Evolutionary conservation across 2,329 filamentous ascomycete genomes (phyloP).

Genomic region (Moelleriella libera): DNA sequence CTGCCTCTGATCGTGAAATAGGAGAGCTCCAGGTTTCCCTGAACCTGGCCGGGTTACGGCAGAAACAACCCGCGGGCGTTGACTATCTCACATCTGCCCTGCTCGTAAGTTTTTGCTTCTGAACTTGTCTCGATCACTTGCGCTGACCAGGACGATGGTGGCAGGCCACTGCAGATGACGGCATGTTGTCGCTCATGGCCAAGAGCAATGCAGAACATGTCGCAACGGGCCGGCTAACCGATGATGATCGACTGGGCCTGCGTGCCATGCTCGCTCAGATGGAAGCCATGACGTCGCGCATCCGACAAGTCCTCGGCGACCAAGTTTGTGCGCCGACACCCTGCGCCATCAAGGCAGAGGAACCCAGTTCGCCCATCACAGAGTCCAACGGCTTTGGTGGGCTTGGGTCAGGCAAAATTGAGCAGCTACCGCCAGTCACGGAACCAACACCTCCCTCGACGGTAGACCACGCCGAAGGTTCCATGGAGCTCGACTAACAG

Average conservation of each 20-base stretch:
- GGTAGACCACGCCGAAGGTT: slow-evolving; percentile 21
- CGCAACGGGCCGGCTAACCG: slow-evolving; percentile 21
- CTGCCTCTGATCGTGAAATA: slow-evolving; percentile 24
- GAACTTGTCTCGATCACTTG: neutral
- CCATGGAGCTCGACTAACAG: slow-evolving; percentile 24
- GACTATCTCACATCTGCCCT: slow-evolving; percentile 43
- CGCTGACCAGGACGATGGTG: neutral
- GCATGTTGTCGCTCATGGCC: slow-evolving; percentile 33
- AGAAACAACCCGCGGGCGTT: slow-evolving; percentile 33
- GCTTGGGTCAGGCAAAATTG: slow-evolving; percentile 13
- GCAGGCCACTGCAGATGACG: slow-evolving; percentile 29
- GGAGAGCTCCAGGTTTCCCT: slow-evolving; percentile 53
- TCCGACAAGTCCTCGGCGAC: slow-evolving; percentile 25
- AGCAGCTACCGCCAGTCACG: slow-evolving; percentile 15
- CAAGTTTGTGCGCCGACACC: slow-evolving; percentile 9
- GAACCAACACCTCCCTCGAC: slow-evolving; percentile 26
- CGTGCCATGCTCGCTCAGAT: slow-evolving; percentile 33
- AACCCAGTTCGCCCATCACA: slow-evolving; percentile 11
- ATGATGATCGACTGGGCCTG: slow-evolving; percentile 29
- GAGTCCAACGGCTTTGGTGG: slow-evolving; percentile 8
- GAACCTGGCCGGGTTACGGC: slow-evolving; percentile 43
- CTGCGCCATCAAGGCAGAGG: slow-evolving; percentile 8
- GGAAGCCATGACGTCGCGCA: slow-evolving; percentile 27
- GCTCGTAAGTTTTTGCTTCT: slow-evolving; percentile 36
- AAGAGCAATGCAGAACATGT: slow-evolving; percentile 29